A percentile compares a stretch with the other conserved stretches of the same genome.
Conservation (phyloP, 176 grass and related monocot genomes). For the Lolium perenne region DNA sequence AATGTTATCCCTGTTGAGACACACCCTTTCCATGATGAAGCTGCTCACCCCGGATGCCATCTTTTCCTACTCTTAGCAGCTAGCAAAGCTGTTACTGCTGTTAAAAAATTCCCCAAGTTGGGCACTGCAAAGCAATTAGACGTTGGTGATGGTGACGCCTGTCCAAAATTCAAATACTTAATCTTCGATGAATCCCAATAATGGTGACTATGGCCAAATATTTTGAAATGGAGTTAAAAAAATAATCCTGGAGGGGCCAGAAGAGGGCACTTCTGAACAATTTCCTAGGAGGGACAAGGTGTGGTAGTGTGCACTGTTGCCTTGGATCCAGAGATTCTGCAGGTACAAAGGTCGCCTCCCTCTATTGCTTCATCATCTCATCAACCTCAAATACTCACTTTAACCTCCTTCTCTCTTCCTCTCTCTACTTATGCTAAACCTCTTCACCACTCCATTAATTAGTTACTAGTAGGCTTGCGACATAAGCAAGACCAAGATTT, state of each 20-base stretch:
- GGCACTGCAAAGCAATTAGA: constrained; percentile 44
- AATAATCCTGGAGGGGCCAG: constrained; percentile 34
- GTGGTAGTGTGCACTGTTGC: constrained; percentile 37
- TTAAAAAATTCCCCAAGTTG: constrained; percentile 33
- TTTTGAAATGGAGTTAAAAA: background rate
- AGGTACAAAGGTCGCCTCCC: constrained; percentile 42
- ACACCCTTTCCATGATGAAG: constrained; percentile 61
- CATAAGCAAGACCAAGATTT: constrained; percentile 72
- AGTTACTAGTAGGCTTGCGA: constrained; percentile 48
- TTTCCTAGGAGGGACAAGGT: constrained; percentile 43
- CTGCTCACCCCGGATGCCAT: constrained; percentile 43
- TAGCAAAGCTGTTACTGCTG: constrained; percentile 53
- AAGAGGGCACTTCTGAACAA: constrained; percentile 9
- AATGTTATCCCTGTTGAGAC: constrained; percentile 52
- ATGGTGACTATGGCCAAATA: constrained; percentile 1
- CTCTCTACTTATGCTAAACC: constrained; percentile 39
- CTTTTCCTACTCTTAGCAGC: constrained; percentile 45
- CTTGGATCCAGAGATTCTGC: constrained; percentile 73
- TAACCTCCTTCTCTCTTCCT: constrained; percentile 13
- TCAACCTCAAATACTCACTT: constrained; percentile 35
- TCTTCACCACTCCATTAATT: constrained; percentile 31
- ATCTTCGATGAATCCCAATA: constrained; percentile 26
- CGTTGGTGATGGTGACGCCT: constrained; percentile 44
- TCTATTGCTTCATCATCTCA: constrained; percentile 47
- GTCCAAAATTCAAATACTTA: constrained; percentile 30